These are phyloP conservation scores for Penicillium psychrosexuale DNA, from an alignment of 2,329 filamentous ascomycete species.

Conservation along the genomic window DNA sequence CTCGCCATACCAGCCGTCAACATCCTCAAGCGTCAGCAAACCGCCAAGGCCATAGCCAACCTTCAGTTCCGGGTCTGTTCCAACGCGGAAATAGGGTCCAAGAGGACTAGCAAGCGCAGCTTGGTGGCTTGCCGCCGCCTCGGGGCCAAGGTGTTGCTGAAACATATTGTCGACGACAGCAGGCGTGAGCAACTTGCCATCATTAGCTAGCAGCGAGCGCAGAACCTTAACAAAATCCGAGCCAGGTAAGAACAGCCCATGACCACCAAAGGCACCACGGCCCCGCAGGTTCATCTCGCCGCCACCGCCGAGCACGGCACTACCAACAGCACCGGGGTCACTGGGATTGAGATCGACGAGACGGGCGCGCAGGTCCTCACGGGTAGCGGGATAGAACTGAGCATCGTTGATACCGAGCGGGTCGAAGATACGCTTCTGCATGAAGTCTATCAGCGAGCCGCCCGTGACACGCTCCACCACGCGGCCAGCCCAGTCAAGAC, in stretches of 20 bases:
- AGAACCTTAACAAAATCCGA: constrained; percentile 32
- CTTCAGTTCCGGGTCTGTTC: constrained; percentile 31
- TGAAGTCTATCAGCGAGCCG: constrained; percentile 42
- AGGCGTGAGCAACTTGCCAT: constrained; percentile 29
- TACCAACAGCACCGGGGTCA: constrained; percentile 38
- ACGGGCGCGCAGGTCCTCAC: constrained; percentile 35
- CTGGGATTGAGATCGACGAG: constrained; percentile 41
- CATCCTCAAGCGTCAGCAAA: constrained; percentile 41
- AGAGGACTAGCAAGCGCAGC: constrained; percentile 30
- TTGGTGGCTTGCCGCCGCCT: constrained; percentile 27
- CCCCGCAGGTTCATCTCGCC: constrained; percentile 33
- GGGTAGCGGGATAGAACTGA: constrained; percentile 41
- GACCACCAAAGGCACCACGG: constrained; percentile 44
- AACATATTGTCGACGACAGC: constrained; percentile 30
- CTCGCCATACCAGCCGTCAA: constrained; percentile 46
- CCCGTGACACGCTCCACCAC: constrained; percentile 51
- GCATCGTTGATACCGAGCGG: constrained; percentile 45
- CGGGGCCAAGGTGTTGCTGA: constrained; percentile 25
- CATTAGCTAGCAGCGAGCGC: constrained; percentile 29
- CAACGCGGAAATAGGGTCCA: constrained; percentile 39
- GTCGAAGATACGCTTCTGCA: constrained; percentile 46
- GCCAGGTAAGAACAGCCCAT: constrained; percentile 41
- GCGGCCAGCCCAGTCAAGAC: constrained; percentile 54
- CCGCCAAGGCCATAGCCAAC: constrained; percentile 45
- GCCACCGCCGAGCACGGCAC: constrained; percentile 35